phyloP scores from a whole-genome alignment of 2,329 filamentous ascomycete species.

The Colletotrichum tabaci region DNA sequence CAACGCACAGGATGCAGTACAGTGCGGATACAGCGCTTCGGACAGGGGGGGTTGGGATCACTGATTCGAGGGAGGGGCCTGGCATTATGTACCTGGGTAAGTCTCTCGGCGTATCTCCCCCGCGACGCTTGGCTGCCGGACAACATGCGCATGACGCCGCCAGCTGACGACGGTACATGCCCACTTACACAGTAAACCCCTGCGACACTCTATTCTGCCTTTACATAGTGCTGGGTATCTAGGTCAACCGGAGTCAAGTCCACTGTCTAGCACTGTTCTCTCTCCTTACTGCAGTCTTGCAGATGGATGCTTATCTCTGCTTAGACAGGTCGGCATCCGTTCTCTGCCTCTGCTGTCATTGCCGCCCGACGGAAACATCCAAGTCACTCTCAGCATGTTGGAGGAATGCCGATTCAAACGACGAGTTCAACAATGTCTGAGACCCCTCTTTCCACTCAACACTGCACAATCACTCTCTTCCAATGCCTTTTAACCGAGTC shows the following conservation, averaged over 20 bases:
- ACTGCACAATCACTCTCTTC: constrained; percentile 19
- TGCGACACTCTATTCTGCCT: not conserved
- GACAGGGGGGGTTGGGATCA: constrained; percentile 29
- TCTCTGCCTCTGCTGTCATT: not conserved
- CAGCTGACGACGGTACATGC: constrained; percentile 12
- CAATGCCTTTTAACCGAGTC: constrained; percentile 35
- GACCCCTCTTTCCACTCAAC: constrained; percentile 28
- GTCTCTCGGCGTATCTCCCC: constrained; percentile 18
- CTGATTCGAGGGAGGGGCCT: not conserved
- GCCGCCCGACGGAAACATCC: constrained; percentile 27
- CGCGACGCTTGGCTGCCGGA: constrained; percentile 6
- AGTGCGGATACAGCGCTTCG: constrained; percentile 25
- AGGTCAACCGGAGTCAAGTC: constrained; percentile 28
- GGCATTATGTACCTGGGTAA: constrained; percentile 7
- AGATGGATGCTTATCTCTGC: constrained; percentile 1
- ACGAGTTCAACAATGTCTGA: constrained; percentile 33
- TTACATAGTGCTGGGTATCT: not conserved
- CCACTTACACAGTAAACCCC: too few relatives aligned
- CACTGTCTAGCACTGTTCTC: not conserved
- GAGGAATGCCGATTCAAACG: constrained; percentile 15
- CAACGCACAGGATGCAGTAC: constrained; percentile 29
- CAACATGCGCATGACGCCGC: constrained; percentile 5
- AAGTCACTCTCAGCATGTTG: constrained; percentile 26
- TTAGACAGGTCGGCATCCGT: too few relatives aligned
- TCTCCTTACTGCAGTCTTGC: constrained; percentile 10